Conservation (phyloP, 352 stramenopile genomes). For the Chrysophaeum taylorii region DNA sequence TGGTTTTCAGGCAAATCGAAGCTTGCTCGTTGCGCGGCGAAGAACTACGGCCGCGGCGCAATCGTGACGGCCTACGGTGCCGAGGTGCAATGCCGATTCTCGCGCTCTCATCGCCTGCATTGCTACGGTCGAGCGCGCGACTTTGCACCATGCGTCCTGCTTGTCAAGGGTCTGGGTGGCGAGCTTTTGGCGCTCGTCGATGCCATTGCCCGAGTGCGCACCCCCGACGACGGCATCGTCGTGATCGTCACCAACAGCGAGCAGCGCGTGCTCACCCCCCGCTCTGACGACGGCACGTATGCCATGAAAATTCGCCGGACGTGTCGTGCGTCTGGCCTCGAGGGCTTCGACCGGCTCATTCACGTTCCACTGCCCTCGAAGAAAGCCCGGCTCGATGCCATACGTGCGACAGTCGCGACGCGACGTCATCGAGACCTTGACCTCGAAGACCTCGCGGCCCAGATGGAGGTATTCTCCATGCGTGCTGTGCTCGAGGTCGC, state of each 20-base stretch:
- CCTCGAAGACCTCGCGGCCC: background rate
- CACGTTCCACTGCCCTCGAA: background rate
- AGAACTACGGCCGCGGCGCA: background rate
- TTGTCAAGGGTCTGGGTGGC: background rate
- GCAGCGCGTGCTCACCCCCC: background rate
- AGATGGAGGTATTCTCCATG: background rate
- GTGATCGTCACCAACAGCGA: background rate
- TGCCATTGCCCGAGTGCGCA: background rate
- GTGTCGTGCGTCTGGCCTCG: background rate
- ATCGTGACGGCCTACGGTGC: slow-evolving; percentile 5
- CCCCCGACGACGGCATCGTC: background rate
- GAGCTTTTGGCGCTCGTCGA: background rate
- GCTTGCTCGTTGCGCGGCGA: background rate
- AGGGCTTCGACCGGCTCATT: slow-evolving; percentile 3
- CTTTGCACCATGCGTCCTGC: background rate
- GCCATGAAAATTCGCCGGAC: no score
- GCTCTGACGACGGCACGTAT: no score
- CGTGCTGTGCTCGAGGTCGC: background rate
- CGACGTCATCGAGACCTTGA: background rate
- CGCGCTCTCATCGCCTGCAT: background rate
- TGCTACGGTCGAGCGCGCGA: background rate
- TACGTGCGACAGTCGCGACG: background rate
- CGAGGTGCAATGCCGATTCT: background rate
- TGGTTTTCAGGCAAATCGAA: background rate
- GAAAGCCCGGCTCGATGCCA: background rate